Evolutionary conservation across 1,284 basidiomycete genomes (phyloP), one percentile per base, ranked within the genome.

Genomic region (Pseudozyma thailandica): DNA sequence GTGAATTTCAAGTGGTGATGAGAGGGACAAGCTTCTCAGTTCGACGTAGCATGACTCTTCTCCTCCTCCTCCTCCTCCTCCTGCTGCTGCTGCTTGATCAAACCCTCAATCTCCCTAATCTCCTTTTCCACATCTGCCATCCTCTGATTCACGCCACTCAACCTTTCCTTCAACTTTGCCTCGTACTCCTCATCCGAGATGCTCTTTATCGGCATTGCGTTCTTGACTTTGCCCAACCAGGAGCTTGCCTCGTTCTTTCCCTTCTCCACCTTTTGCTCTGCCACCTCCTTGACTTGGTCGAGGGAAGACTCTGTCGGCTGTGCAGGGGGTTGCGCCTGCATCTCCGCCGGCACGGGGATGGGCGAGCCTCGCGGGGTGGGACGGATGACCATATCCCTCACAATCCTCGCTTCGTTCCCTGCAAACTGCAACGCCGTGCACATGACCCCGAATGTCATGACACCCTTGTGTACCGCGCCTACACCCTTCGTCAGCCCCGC

Each of bases 121-220:
- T 75, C 69, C 13, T 26, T 18, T 45, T 72, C 55, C 6, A 70
- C 54, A 39, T 60, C 63, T 7, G 60, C 61, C 45, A 73, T 54
- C 16, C 69, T 45, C 31, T 65, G 64, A 27, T 73, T 62, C 10
- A 75, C 58, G 20, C 42, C 38, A 23, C 23, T 43, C 33, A 75
- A 39, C 33, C 63, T 46, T 21, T 53, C 53, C 35, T 61, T 51
- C 18, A 75, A 38, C 44, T 68, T 73, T 8, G 23, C 20, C 57
- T 73, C 69, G 38, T 75, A 75, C 61, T 75, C 70, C 37, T 75
- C 60, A 41, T 75, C 71, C 33, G 70, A 62, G 20, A 75, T 50
- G 42, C 59, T 64, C n/a, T 58, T 23, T 33, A 75, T 62, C 37
- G 73, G 73, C 54, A 72, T 57, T 6, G 41, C 43, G 2, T 27